Evolutionary conservation across 192 early-diverging fungal species (phyloP), one percentile per base, ranked within the genome.

Genomic region (Dissophora globulifera): DNA sequence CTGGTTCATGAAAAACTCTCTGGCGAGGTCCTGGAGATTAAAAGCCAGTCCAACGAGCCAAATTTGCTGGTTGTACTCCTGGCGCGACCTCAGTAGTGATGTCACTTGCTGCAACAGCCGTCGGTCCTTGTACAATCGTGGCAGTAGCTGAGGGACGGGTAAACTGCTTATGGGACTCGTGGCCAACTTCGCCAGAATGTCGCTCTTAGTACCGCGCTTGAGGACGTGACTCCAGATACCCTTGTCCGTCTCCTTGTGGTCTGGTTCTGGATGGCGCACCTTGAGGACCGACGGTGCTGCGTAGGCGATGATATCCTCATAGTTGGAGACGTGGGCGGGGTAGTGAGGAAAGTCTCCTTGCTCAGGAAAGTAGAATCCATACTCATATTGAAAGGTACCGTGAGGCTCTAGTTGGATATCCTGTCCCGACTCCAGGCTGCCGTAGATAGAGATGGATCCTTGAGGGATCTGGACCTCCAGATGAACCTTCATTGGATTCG

Each of bases 321-420:
- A 55, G 51, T 62, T 55, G 0, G 78, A 72, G 26, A 82, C 59
- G 23, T 78, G 67, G 0, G 81, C 65, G 19, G 84, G 74, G 19
- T 80, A 62, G 25, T 81, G 56, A 9, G 62, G 42, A 55, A 74
- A 85, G 2, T 67, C 35, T 13, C 84, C 84, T 29, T 62, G 47
- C 4, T 63, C 60, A 19, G 84, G 84, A 62, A 85, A 85, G 50
- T 85, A 85, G 42, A 85, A 85, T 20, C 64, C 57, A 33, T 76
- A 76, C 40, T 76, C 72, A 38, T 67, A 76, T 47, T 76, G 57
- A 58, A 67, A 76, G 4, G 43, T 61, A 2, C 50, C 52, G 31
- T 76, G 58, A 13, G 58, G 50, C 0, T 13, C 9, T 13, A 76
- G 20, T 22, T 62, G 45, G 16, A 76, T 66, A 4, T 76, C 72